A percentile compares a stretch with the other conserved stretches of the same genome.
These are phyloP conservation scores for Macrocybe gigantea DNA, from an alignment of 768 basidiomycete species.

Conservation along the genomic window DNA sequence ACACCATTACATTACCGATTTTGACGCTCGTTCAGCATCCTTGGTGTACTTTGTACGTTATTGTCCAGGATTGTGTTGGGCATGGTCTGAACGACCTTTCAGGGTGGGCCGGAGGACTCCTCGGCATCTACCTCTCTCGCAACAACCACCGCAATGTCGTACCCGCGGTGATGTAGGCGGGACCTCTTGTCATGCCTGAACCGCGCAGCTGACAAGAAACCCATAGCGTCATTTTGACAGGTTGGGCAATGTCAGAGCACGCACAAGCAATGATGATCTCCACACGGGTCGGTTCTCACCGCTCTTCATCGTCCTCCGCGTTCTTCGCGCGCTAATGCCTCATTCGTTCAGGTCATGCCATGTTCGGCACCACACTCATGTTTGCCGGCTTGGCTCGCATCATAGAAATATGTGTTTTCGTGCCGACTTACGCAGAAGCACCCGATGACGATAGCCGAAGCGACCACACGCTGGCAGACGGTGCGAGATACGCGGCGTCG, in stretches of 20 bases:
- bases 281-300: conserved; percentile 48
- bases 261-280: conserved; percentile 81
- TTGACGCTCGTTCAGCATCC: conserved; percentile 35
- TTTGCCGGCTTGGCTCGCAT: conserved; percentile 76
- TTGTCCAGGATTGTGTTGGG: background rate
- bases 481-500: conserved; percentile 8
- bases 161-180: conserved; percentile 68
- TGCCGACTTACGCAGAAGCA: conserved; percentile 22
- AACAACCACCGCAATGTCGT: conserved; percentile 83
- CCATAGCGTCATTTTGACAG: conserved; percentile 77
- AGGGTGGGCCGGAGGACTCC: conserved; percentile 93
- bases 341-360: conserved; percentile 58
- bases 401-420: conserved; percentile 80
- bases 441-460: conserved; percentile 50
- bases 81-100: conserved; percentile 4
- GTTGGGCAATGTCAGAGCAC: conserved; percentile 92
- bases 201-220: background rate
- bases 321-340: background rate
- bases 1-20: background rate
- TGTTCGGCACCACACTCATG: conserved; percentile 85
- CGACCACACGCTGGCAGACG: conserved; percentile 60
- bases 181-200: background rate
- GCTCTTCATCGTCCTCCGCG: background rate
- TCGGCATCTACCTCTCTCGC: conserved; percentile 79
- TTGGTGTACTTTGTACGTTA: conserved; percentile 65